These are phyloP conservation scores for Cordyceps militaris DNA, from an alignment of 2,329 filamentous ascomycete species.

Conservation along the genomic window DNA sequence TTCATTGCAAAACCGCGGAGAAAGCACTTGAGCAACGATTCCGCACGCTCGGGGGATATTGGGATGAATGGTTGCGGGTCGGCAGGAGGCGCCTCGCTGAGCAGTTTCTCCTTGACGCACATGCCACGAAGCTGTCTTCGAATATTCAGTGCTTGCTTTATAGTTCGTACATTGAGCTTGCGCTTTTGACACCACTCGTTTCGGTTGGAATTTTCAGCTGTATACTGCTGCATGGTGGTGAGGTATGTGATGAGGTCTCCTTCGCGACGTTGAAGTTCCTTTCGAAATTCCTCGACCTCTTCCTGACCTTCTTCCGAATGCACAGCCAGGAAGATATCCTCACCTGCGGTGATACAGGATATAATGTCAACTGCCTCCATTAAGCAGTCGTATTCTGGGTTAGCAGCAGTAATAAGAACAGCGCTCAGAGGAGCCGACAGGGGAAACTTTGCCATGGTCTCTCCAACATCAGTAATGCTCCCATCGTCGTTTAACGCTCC, in stretches of 20 bases:
- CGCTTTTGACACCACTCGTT: slow-evolving; percentile 51
- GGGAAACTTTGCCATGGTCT: slow-evolving; percentile 74
- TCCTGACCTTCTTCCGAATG: slow-evolving; percentile 51
- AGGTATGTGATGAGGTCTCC: slow-evolving; percentile 60
- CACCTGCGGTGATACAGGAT: slow-evolving; percentile 54
- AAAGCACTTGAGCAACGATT: slow-evolving; percentile 53
- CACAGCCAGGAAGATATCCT: slow-evolving; percentile 55
- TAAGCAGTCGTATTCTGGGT: slow-evolving; percentile 64
- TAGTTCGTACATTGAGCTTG: slow-evolving; percentile 51
- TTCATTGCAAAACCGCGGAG: slow-evolving; percentile 53
- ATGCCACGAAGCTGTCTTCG: slow-evolving; percentile 53
- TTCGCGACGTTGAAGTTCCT: slow-evolving; percentile 53
- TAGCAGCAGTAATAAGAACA: slow-evolving; percentile 73
- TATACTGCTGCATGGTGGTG: slow-evolving; percentile 55
- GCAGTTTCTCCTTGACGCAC: slow-evolving; percentile 45
- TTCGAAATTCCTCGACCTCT: slow-evolving; percentile 45
- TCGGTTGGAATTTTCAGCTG: slow-evolving; percentile 48
- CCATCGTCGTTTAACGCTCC: slow-evolving; percentile 68
- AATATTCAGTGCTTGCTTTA: slow-evolving; percentile 56
- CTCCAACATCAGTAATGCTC: slow-evolving; percentile 64
- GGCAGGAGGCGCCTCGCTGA: slow-evolving; percentile 36
- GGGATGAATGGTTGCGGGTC: slow-evolving; percentile 53
- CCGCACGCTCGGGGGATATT: slow-evolving; percentile 46
- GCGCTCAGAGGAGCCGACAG: slow-evolving; percentile 74
- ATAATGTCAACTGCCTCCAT: slow-evolving; percentile 81